Conservation (phyloP, 2,329 filamentous ascomycete species). For the Calonectria pteridis region DNA sequence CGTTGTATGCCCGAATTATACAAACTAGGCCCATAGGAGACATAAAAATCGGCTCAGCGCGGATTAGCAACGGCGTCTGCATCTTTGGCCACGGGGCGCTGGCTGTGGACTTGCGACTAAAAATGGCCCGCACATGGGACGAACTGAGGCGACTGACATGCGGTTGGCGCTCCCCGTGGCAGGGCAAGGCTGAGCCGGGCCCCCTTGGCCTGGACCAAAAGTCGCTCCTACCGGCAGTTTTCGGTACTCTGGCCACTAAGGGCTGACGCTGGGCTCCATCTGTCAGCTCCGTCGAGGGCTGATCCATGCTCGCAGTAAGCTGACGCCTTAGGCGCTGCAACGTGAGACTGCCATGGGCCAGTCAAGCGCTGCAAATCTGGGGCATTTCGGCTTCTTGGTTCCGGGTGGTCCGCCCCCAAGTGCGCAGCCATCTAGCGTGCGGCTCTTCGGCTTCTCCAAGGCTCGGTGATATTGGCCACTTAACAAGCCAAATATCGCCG, state of each 20-base stretch:
- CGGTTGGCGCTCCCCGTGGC: not conserved
- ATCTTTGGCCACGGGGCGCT: not conserved
- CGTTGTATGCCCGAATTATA: not conserved
- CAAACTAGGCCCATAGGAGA: not conserved
- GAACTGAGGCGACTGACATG: not conserved
- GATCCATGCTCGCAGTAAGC: not conserved
- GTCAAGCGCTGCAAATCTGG: not conserved
- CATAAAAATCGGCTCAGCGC: not conserved
- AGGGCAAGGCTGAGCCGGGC: not conserved
- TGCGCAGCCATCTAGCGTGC: not conserved
- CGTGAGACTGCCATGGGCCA: not conserved
- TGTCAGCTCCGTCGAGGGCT: not conserved
- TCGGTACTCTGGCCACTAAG: not conserved
- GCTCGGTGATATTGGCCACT: not conserved
- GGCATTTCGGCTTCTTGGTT: not conserved
- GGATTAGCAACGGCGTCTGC: not conserved
- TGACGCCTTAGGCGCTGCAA: not conserved
- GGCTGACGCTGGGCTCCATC: not conserved
- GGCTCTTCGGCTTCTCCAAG: not conserved
- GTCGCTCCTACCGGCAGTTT: not conserved
- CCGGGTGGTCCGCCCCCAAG: not conserved
- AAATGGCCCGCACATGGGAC: not conserved
- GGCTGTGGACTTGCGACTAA: not conserved
- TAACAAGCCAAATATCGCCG: too few species aligned
- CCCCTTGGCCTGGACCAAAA: not conserved